Evolutionary conservation across 2,329 filamentous ascomycete genomes (phyloP).

Genomic region (Aspergillus viridinutans): DNA sequence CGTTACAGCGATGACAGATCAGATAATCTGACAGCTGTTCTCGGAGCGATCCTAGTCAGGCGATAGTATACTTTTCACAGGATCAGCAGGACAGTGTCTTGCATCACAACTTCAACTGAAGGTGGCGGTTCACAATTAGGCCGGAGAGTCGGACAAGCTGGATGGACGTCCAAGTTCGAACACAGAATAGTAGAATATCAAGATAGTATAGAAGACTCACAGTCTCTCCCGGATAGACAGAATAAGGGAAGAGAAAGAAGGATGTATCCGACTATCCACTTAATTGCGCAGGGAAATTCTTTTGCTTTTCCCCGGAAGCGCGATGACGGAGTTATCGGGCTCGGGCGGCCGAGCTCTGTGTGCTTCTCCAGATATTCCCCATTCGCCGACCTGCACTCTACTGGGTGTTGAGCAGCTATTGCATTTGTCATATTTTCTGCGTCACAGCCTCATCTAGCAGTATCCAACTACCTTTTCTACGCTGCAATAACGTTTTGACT

Average conservation of each 20-base stretch:
- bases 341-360: slow-evolving; percentile 23
- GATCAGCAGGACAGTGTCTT: neutral
- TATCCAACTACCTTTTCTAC: neutral
- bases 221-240: slow-evolving; percentile 2
- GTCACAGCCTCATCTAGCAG: neutral
- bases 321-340: slow-evolving; percentile 37
- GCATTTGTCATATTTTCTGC: neutral
- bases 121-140: slow-evolving; percentile 6
- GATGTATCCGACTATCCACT: neutral
- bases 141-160: neutral
- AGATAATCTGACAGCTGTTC: neutral
- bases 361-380: slow-evolving; percentile 6
- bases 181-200: neutral
- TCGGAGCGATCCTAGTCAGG: neutral
- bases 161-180: neutral
- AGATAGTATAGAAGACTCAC: neutral
- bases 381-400: slow-evolving; percentile 1
- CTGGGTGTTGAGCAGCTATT: neutral
- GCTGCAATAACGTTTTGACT: neutral
- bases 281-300: slow-evolving; percentile 28
- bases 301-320: slow-evolving; percentile 26
- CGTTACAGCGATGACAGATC: neutral
- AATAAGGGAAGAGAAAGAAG: slow-evolving; percentile 3
- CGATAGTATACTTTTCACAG: neutral
- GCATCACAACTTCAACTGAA: slow-evolving; percentile 5